These are phyloP conservation scores for Potentilla sterilis DNA, from an alignment of 306 rosid species.

Conservation along the genomic window DNA sequence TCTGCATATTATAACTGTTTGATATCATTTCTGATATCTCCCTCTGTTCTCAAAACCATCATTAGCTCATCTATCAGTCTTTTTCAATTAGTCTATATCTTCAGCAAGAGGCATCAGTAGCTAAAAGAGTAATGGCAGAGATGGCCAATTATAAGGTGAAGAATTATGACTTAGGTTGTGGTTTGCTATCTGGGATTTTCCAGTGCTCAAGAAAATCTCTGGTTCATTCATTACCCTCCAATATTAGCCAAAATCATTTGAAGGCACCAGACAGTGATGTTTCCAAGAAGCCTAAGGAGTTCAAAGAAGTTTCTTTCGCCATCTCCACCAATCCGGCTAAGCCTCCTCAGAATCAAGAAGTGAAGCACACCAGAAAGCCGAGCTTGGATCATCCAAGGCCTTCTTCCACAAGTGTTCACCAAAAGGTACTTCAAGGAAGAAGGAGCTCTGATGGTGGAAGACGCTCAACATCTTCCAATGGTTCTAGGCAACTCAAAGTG, in stretches of 20 bases:
- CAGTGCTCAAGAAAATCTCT: constrained; percentile 57
- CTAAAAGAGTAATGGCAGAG: constrained; percentile 41
- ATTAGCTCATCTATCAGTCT: background rate
- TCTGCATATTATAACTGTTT: background rate
- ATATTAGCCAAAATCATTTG: constrained; percentile 20
- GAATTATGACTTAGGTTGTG: constrained; percentile 50
- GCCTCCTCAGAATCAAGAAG: constrained; percentile 22
- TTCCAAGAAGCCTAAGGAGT: constrained; percentile 18
- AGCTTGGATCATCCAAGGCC: constrained; percentile 30
- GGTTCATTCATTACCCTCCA: constrained; percentile 70
- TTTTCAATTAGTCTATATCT: background rate
- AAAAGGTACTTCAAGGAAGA: constrained; percentile 27
- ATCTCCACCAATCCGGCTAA: constrained; percentile 9
- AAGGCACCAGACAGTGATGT: constrained; percentile 27
- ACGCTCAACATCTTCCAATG: constrained; percentile 58
- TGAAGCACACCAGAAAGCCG: constrained; percentile 34
- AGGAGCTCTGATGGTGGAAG: constrained; percentile 62
- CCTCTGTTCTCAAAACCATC: background rate
- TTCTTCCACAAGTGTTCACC: constrained; percentile 26
- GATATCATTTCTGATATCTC: constrained; percentile 1
- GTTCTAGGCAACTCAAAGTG: constrained; percentile 34
- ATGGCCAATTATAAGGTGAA: constrained; percentile 36
- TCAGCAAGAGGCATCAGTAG: constrained; percentile 10
- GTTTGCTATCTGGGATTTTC: constrained; percentile 61
- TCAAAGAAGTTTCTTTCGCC: constrained; percentile 9